Evolutionary conservation across 257 asterid genomes (phyloP).

Genomic region (Solanum pimpinellifolium): DNA sequence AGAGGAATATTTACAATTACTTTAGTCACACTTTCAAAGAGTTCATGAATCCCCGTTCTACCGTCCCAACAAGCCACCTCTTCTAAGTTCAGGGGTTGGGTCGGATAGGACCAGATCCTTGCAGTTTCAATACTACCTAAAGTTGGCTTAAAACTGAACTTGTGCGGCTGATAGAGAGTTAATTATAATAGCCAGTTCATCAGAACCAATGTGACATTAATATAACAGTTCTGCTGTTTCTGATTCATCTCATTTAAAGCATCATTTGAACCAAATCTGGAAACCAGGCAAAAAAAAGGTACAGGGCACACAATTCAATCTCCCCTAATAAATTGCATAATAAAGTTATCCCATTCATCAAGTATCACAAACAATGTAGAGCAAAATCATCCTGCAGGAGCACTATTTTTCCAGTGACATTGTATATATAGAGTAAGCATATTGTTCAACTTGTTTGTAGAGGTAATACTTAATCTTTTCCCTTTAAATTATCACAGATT

Average conservation of each 20-base stretch:
- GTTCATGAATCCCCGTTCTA: background rate
- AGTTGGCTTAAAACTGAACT: background rate
- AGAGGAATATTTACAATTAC: background rate
- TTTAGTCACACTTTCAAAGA: background rate
- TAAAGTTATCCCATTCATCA: background rate
- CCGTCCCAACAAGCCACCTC: background rate
- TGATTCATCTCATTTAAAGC: background rate
- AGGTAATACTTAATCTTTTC: background rate
- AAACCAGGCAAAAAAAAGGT: background rate
- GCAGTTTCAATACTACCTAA: background rate
- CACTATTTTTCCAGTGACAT: background rate
- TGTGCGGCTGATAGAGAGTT: background rate
- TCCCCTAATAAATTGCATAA: background rate
- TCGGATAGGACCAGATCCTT: background rate
- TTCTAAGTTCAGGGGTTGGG: background rate
- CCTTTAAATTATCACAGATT: background rate
- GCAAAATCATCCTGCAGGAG: background rate
- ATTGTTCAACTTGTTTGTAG: background rate
- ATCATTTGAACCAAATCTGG: background rate
- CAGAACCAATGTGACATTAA: background rate
- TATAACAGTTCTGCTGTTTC: background rate
- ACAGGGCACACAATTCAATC: background rate
- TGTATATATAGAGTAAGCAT: background rate
- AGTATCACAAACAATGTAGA: background rate
- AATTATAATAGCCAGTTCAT: background rate